phyloP scores from a whole-genome alignment of 108 stramenopile genomes.

The Cyclotella baltica region DNA sequence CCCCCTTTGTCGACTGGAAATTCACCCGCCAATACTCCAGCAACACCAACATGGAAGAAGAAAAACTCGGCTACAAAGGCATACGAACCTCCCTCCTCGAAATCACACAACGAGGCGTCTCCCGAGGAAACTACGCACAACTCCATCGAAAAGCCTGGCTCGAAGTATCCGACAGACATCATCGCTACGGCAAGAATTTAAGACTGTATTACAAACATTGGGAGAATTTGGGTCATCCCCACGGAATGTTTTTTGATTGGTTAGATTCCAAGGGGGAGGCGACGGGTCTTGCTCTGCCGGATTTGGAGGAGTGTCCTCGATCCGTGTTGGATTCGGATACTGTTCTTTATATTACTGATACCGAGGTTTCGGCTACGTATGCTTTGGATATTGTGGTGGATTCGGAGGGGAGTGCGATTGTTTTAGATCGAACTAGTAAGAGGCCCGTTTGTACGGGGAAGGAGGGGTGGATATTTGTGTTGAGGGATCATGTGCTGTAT shows the following conservation, averaged over 20 bases:
- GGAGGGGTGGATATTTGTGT: conserved; percentile 93
- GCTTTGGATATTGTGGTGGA: conserved; percentile 61
- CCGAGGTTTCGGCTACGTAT: conserved; percentile 65
- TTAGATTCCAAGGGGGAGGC: conserved; percentile 86
- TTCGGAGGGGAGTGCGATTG: conserved; percentile 58
- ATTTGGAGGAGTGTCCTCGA: conserved; percentile 76
- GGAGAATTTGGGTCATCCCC: conserved; percentile 78
- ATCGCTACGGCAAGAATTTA: conserved; percentile 94
- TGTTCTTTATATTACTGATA: conserved; percentile 80
- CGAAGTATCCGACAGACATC: conserved; percentile 91
- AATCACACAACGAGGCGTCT: conserved; percentile 75
- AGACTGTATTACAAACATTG: conserved; percentile 89
- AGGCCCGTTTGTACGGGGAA: conserved; percentile 77
- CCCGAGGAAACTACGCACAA: conserved; percentile 80
- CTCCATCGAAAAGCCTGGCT: conserved; percentile 89
- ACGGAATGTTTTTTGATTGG: conserved; percentile 90
- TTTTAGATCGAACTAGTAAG: conserved; percentile 60
- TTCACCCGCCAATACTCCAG: conserved; percentile 47
- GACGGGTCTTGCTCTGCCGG: conserved; percentile 66
- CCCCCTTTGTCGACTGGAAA: conserved; percentile 40
- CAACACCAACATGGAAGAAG: conserved; percentile 6
- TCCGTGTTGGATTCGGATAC: conserved; percentile 83
- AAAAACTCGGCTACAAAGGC: conserved; percentile 67
- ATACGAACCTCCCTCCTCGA: conserved; percentile 79
- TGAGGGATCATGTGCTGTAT: conserved; percentile 85